A percentile compares a stretch with the other conserved stretches of the same genome.
Evolutionary conservation across 106 monocot species (phyloP).

Genomic region (Acorus calamus): DNA sequence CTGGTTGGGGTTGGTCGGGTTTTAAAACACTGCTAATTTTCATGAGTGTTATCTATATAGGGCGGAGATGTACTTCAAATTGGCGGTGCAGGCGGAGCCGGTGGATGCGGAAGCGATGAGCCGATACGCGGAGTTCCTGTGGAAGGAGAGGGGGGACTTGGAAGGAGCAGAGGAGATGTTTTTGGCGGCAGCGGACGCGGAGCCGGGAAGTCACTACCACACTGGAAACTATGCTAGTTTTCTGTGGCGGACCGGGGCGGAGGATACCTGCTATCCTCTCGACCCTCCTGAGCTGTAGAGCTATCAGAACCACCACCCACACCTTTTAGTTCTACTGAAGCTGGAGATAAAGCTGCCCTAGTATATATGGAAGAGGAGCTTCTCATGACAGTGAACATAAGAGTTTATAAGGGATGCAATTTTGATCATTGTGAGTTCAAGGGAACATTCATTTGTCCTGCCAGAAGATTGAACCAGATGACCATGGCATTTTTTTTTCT

Average conservation of each 20-base stretch:
- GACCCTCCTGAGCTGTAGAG: neutral
- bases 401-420: too few species aligned
- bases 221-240: conserved; percentile 43
- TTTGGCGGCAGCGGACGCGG: conserved; percentile 29
- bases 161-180: conserved; percentile 67
- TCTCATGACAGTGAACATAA: too few species aligned
- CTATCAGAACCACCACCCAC: too few species aligned
- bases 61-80: conserved; percentile 50
- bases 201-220: conserved; percentile 27
- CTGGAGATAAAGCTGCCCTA: too few species aligned
- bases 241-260: conserved; percentile 36
- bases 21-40: neutral
- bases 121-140: conserved; percentile 60
- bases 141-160: conserved; percentile 50
- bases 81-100: conserved; percentile 41
- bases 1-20: too few species aligned
- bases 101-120: conserved; percentile 45
- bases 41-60: conserved; percentile 10
- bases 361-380: too few species aligned
- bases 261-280: conserved; percentile 43
- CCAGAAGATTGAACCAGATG: too few species aligned
- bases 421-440: too few species aligned
- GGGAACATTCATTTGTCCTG: too few species aligned
- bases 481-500: too few species aligned
- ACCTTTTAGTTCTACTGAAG: too few species aligned